Evolutionary conservation across 306 rosid genomes (phyloP).

Genomic region (Hippophae gyantsensis): DNA sequence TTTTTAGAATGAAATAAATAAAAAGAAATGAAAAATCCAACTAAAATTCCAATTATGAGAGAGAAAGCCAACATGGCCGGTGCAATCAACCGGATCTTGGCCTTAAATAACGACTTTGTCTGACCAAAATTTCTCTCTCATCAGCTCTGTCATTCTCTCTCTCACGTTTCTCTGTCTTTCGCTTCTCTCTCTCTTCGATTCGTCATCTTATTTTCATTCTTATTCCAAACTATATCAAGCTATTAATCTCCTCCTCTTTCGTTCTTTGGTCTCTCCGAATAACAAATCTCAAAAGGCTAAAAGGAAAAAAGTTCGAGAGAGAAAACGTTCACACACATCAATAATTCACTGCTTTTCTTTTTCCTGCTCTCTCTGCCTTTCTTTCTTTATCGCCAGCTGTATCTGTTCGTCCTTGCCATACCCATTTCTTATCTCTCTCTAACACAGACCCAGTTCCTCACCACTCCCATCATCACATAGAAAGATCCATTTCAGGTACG

Average conservation of each 20-base stretch:
- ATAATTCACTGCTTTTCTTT: slow-evolving; percentile 54
- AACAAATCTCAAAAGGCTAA: slow-evolving; percentile 57
- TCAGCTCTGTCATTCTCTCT: not conserved
- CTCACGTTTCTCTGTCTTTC: not conserved
- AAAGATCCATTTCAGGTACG: slow-evolving; percentile 57
- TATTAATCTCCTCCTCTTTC: not conserved
- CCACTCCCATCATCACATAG: slow-evolving; percentile 17
- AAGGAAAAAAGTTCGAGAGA: slow-evolving; percentile 60
- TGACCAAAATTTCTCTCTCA: slow-evolving; percentile 1
- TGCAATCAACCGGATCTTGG: slow-evolving; percentile 32
- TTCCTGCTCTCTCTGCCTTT: slow-evolving; percentile 1
- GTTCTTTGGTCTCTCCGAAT: slow-evolving; percentile 22
- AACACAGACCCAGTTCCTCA: not conserved
- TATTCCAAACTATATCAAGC: slow-evolving; percentile 12
- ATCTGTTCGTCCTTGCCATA: slow-evolving; percentile 46
- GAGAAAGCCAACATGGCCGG: not conserved
- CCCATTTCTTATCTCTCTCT: slow-evolving; percentile 32
- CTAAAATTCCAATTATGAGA: too few species aligned
- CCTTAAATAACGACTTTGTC: slow-evolving; percentile 52
- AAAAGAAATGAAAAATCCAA: too few species aligned
- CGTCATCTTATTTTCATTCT: slow-evolving; percentile 3
- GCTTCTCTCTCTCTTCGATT: not conserved
- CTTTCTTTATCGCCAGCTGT: slow-evolving; percentile 83
- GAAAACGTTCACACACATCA: slow-evolving; percentile 31
- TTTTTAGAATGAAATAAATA: too few species aligned